Percentiles rank a stretch among this genome's conserved stretches.
phyloP scores from a whole-genome alignment of 352 stramenopile genomes.

The Blastocystis hominis region DNA sequence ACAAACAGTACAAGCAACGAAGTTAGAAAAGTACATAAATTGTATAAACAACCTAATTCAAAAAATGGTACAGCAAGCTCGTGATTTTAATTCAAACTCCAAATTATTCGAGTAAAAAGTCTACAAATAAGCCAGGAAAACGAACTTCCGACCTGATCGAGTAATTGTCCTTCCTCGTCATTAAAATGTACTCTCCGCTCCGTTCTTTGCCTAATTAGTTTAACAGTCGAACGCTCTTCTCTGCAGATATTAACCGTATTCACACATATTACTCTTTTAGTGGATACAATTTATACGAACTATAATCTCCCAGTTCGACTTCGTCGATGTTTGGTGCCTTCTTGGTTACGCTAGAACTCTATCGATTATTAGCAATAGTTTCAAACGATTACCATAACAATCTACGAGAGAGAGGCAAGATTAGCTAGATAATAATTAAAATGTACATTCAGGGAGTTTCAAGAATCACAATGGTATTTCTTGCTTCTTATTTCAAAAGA shows the following conservation, averaged over 20 bases:
- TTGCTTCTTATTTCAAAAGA: too few relatives aligned
- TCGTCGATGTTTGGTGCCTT: not conserved
- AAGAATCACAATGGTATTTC: too few relatives aligned
- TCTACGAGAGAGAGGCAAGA: too few relatives aligned
- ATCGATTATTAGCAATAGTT: not conserved
- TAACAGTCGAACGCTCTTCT: constrained; percentile 5
- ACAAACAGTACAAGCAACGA: not conserved
- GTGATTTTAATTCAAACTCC: constrained; percentile 20
- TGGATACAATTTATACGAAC: constrained; percentile 22
- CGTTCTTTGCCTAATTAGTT: not conserved
- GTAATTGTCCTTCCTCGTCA: not conserved
- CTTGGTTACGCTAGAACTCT: not conserved
- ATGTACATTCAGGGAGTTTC: too few relatives aligned
- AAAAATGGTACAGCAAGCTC: constrained; percentile 47
- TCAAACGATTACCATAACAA: too few relatives aligned
- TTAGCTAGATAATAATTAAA: too few relatives aligned
- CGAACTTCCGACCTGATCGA: constrained; percentile 7
- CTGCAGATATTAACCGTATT: not conserved
- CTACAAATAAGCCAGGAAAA: not conserved
- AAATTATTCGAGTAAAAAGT: constrained; percentile 55
- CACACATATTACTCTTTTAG: not conserved
- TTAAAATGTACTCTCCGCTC: constrained; percentile 3
- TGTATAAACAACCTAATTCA: not conserved
- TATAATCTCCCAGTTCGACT: constrained; percentile 46
- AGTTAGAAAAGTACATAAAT: not conserved